Base-by-base conservation (phyloP, 1,139 yeast genomes). In the Blastobotrys capitulatus region DNA sequence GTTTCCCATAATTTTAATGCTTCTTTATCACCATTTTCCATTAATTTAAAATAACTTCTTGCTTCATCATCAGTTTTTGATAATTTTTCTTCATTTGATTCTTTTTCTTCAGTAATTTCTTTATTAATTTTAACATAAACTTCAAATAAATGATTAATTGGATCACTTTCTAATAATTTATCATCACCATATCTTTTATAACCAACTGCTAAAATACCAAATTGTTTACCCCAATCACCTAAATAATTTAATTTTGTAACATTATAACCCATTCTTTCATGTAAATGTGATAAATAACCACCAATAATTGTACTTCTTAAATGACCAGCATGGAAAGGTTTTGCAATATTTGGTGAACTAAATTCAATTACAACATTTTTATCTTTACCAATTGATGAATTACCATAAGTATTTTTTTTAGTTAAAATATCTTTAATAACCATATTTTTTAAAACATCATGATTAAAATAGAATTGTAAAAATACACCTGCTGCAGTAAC, bases 151-250 rank as follows among this genome's bases (percentile, higher is more conserved):
- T 94, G 98, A 71, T 89, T 83, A 65, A 94, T 90, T 52, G 99
- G 97, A 67, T 94, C 95, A 48, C 67, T 64, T 50, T 75, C 75
- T 57, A 92, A 77, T 51, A 74, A 72, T 61, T 83, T 87, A 65
- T 86, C 96, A 55, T 77, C 71, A 47, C 99, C 99, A 64, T 86
- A 92, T 63, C 78, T 80, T 52, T 80, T 79, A 67, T 85, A 92
- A 47, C 97, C 99, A 57, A 94, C 84, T 31, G 98, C 98, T 59
- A 92, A 77, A 48, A 90, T 73, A 69, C 98, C 99, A 65, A 92
- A 92, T 74, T 92, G 99, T 71, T 94, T 92, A 51, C 99, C 99
- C 98, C 98, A 92, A 72, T 92, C 99, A 65, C 99, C 99, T 59
- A 92, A 77, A 71, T 94, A 92, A 73, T 92, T 92, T 73, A 92